Evolutionary conservation across 2,329 filamentous ascomycete genomes (phyloP), one percentile per base, ranked within the genome.

Genomic region (Fusarium brachygibbosum): DNA sequence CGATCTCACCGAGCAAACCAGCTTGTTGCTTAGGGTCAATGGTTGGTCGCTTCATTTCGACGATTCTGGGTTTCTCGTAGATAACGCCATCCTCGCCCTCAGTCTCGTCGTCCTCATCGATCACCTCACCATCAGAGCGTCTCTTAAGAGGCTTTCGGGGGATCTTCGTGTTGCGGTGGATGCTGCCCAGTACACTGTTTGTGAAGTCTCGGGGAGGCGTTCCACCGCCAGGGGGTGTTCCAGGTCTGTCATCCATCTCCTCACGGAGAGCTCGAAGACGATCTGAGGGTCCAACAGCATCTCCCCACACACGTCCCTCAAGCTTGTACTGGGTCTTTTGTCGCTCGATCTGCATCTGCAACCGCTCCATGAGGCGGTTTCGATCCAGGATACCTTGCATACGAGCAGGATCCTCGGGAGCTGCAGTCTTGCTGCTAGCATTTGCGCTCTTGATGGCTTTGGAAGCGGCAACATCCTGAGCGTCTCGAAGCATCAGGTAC

Each of bases 311-410:
- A 78, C 93, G 93, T 71, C 96, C 96, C 80, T 98, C 96, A 32
- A 99, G 88, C 81, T 98, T 98, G 81, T 93, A 97, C 77, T 98
- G 94, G 1, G 96, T 98, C 87, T 98, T 98, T 69, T 97, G 95
- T 69, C 96, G 87, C 82, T 98, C 95, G 41, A 99, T 88, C 81
- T 98, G 96, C 85, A 93, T 97, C 79, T 97, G 94, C 59, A 99
- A 86, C 54, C 94, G 91, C 77, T 94, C 93, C 92, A 99, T 97
- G 71, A 99, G 89, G 76, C 87, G 90, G 76, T 98, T 93, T 28
- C 96, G 91, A 78, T 98, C 94, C 69, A 99, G 84, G 66, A 99
- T 98, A 67, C 96, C 96, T 77, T 94, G 90, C 91, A 95, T 93
- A 57, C 91, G 91, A 31, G 88, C 84, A 25, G 93, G 89, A 76